These are phyloP conservation scores for Berkeleyomyces rouxiae DNA, from an alignment of 2,329 filamentous ascomycete genomes.

Conservation along the genomic window DNA sequence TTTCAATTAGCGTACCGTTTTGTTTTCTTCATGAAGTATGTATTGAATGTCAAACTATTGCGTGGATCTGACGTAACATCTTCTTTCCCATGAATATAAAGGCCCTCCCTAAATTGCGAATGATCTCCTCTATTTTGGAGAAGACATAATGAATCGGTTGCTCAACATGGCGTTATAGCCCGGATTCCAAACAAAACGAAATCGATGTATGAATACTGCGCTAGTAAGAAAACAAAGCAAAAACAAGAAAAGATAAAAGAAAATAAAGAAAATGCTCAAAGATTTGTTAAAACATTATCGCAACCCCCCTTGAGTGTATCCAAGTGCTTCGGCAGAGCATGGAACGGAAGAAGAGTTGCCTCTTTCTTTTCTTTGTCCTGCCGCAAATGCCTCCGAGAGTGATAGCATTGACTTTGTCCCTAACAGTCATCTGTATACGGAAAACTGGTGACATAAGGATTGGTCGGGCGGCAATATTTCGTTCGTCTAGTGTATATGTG, in stretches of 20 bases:
- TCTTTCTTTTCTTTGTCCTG: constrained; percentile 7
- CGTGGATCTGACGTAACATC: neutral
- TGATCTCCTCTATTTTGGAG: neutral
- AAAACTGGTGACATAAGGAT: no score
- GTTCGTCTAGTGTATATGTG: constrained; percentile 11
- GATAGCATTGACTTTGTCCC: no score
- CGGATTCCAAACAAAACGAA: neutral
- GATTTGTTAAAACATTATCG: neutral
- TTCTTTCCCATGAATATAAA: neutral
- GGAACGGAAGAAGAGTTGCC: constrained; percentile 14
- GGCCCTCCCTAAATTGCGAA: neutral
- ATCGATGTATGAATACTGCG: neutral
- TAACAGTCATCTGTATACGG: no score
- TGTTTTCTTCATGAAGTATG: neutral
- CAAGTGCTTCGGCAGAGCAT: constrained; percentile 15
- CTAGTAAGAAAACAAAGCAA: neutral
- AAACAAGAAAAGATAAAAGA: neutral
- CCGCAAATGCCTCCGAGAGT: neutral
- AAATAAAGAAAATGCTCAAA: neutral
- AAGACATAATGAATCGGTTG: no score
- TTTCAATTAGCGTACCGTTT: no score
- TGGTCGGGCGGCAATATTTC: constrained; percentile 7
- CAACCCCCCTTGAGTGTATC: constrained; percentile 11
- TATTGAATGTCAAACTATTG: neutral
- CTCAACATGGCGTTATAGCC: no score